phyloP scores from a whole-genome alignment of 495 filamentous ascomycete species.

The Xylaria grammica region DNA sequence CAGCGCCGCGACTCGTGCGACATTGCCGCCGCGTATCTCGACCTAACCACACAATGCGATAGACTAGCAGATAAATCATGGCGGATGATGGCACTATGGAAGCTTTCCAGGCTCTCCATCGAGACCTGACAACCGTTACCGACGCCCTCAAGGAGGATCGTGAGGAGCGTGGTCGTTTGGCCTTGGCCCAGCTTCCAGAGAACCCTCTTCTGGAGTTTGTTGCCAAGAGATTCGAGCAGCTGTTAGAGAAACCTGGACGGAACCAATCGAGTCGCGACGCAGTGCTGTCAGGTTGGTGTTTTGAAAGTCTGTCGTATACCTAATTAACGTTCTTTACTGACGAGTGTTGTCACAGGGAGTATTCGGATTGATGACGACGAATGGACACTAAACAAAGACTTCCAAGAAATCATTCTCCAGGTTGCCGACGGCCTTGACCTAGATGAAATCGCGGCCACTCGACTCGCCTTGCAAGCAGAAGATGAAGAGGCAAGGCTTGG shows the following conservation, averaged over 20 bases:
- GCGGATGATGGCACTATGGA: conserved; percentile 67
- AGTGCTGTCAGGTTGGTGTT: conserved; percentile 58
- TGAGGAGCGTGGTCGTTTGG: conserved; percentile 64
- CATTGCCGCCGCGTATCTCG: conserved; percentile 19
- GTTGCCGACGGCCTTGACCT: conserved; percentile 86
- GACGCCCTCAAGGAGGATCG: conserved; percentile 58
- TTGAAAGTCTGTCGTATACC: neutral
- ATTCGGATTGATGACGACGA: conserved; percentile 71
- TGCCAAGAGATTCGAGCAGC: conserved; percentile 72
- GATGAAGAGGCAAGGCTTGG: conserved; percentile 68
- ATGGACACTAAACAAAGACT: conserved; percentile 84
- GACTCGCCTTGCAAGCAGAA: conserved; percentile 70
- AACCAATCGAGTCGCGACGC: conserved; percentile 66
- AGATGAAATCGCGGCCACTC: conserved; percentile 84
- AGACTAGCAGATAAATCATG: conserved; percentile 55
- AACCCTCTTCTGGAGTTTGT: conserved; percentile 68
- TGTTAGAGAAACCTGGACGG: conserved; percentile 76
- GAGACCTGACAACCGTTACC: conserved; percentile 72
- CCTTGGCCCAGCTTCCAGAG: conserved; percentile 30
- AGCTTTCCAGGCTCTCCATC: conserved; percentile 75
- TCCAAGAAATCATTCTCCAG: conserved; percentile 76
- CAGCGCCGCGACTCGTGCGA: conserved; percentile 16
- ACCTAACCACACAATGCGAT: conserved; percentile 32
- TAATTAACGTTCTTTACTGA: conserved; percentile 44
- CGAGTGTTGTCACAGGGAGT: conserved; percentile 59